These are phyloP conservation scores for Auricularia auricula-judae DNA, from an alignment of 768 basidiomycete genomes.

Conservation along the genomic window DNA sequence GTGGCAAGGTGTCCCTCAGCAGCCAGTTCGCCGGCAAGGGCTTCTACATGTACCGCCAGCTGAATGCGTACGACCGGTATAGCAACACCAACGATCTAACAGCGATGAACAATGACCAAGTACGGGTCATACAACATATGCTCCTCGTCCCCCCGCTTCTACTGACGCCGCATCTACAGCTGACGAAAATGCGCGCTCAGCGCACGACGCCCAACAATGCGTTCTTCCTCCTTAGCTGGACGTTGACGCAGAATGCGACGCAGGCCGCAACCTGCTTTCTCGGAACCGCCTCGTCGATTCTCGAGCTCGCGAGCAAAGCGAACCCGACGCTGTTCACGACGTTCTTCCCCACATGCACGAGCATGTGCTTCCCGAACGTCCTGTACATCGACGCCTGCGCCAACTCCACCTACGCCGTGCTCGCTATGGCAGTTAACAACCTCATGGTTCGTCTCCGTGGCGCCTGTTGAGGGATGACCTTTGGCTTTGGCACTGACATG, in stretches of 20 bases:
- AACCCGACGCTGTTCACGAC: not conserved
- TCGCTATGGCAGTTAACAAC: not conserved
- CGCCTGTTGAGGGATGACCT: too few relatives aligned
- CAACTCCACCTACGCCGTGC: not conserved
- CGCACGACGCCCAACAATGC: not conserved
- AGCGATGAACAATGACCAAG: not conserved
- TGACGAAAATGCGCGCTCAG: not conserved
- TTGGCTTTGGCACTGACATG: too few relatives aligned
- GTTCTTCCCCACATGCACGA: not conserved
- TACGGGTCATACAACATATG: not conserved
- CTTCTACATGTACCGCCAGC: not conserved
- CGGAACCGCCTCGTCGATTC: not conserved
- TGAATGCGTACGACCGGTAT: not conserved
- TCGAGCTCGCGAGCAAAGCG: not conserved
- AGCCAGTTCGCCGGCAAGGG: not conserved
- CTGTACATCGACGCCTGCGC: not conserved
- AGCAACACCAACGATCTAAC: constrained; percentile 1
- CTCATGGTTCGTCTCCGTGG: not conserved
- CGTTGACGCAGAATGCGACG: not conserved
- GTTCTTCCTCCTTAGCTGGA: not conserved
- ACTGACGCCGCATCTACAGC: not conserved
- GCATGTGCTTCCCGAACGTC: not conserved
- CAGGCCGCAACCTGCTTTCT: not conserved
- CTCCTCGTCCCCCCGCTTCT: not conserved
- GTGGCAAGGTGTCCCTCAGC: not conserved